A percentile compares a stretch with the other conserved stretches of the same genome.
Conservation (phyloP, 805 yeast species). For the Yamadazyma kitorensis region DNA sequence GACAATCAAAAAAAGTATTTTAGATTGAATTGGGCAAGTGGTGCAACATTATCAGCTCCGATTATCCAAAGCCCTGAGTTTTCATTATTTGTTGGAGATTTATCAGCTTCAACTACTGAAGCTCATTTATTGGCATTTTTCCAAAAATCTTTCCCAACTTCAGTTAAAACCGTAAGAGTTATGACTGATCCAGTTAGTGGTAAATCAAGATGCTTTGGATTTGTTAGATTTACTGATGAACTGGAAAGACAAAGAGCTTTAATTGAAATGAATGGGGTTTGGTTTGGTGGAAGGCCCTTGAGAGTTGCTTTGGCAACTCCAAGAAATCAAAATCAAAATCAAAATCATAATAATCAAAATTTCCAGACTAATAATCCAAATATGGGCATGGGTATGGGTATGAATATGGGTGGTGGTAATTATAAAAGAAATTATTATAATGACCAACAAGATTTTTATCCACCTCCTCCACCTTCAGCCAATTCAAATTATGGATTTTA, state of each 20-base stretch:
- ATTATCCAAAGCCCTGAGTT: slow-evolving; percentile 72
- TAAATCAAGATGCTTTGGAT: slow-evolving; percentile 75
- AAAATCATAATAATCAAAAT: slow-evolving; percentile 5
- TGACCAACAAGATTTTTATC: slow-evolving; percentile 2
- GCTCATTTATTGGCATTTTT: slow-evolving; percentile 73
- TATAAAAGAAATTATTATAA: background rate
- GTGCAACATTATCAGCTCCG: slow-evolving; percentile 71
- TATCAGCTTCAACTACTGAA: slow-evolving; percentile 75
- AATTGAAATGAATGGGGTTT: slow-evolving; percentile 72
- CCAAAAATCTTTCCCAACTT: slow-evolving; percentile 58
- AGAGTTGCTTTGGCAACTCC: slow-evolving; percentile 82
- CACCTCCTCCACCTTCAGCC: slow-evolving; percentile 1
- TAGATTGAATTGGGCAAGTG: slow-evolving; percentile 81
- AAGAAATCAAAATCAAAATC: slow-evolving; percentile 33
- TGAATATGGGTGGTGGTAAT: background rate
- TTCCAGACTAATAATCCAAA: slow-evolving; percentile 4
- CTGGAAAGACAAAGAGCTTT: slow-evolving; percentile 66
- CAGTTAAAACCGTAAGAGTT: slow-evolving; percentile 76
- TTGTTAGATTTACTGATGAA: slow-evolving; percentile 72
- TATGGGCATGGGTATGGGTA: background rate
- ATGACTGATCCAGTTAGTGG: slow-evolving; percentile 85
- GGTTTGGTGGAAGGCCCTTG: slow-evolving; percentile 76
- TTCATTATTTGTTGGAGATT: slow-evolving; percentile 80
- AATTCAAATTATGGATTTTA: too few species aligned
- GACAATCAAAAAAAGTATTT: slow-evolving; percentile 58